Evolutionary conservation across 2,329 filamentous ascomycete species (phyloP).

Genomic region (Epichloe festucae): DNA sequence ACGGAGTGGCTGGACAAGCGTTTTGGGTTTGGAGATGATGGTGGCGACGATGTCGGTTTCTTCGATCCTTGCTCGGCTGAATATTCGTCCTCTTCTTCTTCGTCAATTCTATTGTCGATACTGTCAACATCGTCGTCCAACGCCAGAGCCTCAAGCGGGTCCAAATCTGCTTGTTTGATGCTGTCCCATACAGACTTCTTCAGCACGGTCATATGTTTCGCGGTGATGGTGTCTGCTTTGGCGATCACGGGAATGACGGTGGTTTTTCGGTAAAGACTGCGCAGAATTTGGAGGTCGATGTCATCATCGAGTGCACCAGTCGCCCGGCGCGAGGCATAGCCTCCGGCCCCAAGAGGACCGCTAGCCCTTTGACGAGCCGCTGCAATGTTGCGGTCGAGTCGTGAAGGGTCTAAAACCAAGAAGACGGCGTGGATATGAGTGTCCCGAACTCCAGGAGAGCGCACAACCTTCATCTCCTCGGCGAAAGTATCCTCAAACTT

Average conservation of each 20-base stretch:
- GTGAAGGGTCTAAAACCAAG: constrained; percentile 74
- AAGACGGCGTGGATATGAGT: constrained; percentile 97
- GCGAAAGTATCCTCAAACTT: constrained; percentile 97
- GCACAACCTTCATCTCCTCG: constrained; percentile 94
- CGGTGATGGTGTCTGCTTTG: constrained; percentile 95
- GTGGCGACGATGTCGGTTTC: constrained; percentile 17
- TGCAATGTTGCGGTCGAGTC: constrained; percentile 71
- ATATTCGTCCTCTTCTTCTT: constrained; percentile 30
- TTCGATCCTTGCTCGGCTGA: constrained; percentile 11
- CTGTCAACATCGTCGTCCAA: constrained; percentile 63
- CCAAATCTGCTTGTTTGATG: constrained; percentile 71
- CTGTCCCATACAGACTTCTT: constrained; percentile 86
- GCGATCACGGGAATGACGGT: constrained; percentile 91
- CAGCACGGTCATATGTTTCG: constrained; percentile 80
- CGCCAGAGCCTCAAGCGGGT: constrained; percentile 76
- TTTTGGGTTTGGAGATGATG: constrained; percentile 28
- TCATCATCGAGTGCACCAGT: constrained; percentile 71
- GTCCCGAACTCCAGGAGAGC: constrained; percentile 83
- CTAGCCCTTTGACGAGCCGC: constrained; percentile 44
- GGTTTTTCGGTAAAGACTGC: constrained; percentile 80
- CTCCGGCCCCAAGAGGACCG: constrained; percentile 37
- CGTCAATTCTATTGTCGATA: constrained; percentile 41
- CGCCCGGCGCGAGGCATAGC: constrained; percentile 23
- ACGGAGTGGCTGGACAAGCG: constrained; percentile 33
- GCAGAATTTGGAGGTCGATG: constrained; percentile 80